Base-by-base conservation (phyloP, 768 basidiomycete genomes). In the Termitomyces eurrhizus region DNA sequence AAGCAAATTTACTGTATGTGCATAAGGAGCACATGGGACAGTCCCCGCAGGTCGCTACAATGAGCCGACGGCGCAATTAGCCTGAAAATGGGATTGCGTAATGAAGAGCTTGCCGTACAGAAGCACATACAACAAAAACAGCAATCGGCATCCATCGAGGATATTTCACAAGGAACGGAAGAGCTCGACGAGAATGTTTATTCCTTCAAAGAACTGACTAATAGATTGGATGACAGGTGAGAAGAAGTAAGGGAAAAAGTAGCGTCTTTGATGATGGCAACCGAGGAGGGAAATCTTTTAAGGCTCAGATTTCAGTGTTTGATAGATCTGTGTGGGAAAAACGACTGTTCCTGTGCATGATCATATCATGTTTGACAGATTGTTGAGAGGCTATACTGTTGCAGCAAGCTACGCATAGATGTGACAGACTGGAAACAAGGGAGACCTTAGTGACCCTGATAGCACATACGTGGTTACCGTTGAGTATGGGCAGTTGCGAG, bases 61-160 rank as follows among this genome's bases (percentile, higher is more conserved):
- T 11, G n/a, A 12, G 32, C 32, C 1, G 13, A 16, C 16, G n/a
- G n/a, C 18, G 14, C n/a, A 42, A 55, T 42, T n/a, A 55, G 41
- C 29, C 41, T 55, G 7, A 13, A 42, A 12, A 29, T 18, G 12
- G 18, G 32, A 7, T 32, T 41, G 12, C 4, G 11, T 14, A 36
- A 18, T 21, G 29, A 32, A 56, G 14, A 41, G n/a, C 13, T 36
- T 9, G 9, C 3, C 58, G 33, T 50, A 62, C 64, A 62, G 56
- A 57, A 57, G 51, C 61, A 62, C 24, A 62, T 32, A 45, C 60
- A 62, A 48, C 60, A 64, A 18, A 57, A 56, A 35, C 60, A 62
- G 26, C 58, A 59, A 11, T 59, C 57, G 33, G 52, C 51, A 4
- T 50, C 21, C 7, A 39, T 41, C 7, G 58, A 56, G 36, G 55